phyloP scores from a whole-genome alignment of 495 filamentous ascomycete genomes.

The Penicillium simplicissimum region DNA sequence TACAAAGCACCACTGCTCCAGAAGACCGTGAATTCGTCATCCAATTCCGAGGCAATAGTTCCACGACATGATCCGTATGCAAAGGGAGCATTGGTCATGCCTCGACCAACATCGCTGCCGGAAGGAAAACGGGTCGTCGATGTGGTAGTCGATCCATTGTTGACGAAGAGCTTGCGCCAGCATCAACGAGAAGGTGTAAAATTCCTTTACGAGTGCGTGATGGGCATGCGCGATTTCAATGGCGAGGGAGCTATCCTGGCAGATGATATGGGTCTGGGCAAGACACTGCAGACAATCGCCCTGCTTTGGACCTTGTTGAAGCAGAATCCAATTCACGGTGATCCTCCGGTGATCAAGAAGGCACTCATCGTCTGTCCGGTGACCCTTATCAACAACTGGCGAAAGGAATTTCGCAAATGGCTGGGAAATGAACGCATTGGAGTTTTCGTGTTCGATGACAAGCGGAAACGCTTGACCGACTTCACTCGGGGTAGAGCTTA shows the following conservation, averaged over 20 bases:
- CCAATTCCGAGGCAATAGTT: constrained; percentile 43
- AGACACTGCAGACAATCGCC: constrained; percentile 78
- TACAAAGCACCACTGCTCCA: constrained; percentile 65
- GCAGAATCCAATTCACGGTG: constrained; percentile 71
- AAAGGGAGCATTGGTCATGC: constrained; percentile 69
- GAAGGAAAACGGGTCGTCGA: constrained; percentile 72
- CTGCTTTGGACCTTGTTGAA: constrained; percentile 80
- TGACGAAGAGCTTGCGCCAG: constrained; percentile 64
- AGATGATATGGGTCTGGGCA: constrained; percentile 83
- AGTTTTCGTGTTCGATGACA: constrained; percentile 70
- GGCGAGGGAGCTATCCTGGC: constrained; percentile 77
- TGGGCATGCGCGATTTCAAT: constrained; percentile 72
- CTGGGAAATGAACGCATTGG: constrained; percentile 76
- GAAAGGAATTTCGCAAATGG: constrained; percentile 79
- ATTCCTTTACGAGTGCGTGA: constrained; percentile 83
- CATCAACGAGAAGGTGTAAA: constrained; percentile 78
- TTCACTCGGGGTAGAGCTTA: constrained; percentile 78
- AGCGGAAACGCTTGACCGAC: constrained; percentile 65
- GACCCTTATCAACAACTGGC: constrained; percentile 79
- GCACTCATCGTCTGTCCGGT: constrained; percentile 81
- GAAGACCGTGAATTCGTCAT: constrained; percentile 48
- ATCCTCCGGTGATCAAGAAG: constrained; percentile 67
- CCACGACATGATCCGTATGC: constrained; percentile 69
- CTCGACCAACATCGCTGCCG: constrained; percentile 54
- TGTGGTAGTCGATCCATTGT: constrained; percentile 75